phyloP scores from a whole-genome alignment of 768 basidiomycete genomes.

The Strobilomyces dryophilus region DNA sequence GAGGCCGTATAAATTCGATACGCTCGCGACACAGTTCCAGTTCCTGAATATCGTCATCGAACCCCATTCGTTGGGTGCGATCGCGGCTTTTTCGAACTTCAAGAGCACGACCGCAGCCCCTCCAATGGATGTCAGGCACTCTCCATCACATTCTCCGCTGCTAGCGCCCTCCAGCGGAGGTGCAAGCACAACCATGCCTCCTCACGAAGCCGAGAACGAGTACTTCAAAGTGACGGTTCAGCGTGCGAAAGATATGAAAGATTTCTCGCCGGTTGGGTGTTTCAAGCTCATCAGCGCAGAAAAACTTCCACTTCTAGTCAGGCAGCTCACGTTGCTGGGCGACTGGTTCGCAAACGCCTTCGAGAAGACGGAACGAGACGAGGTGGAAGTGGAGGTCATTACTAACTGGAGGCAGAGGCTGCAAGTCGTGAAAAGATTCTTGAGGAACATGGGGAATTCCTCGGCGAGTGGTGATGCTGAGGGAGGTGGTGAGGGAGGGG shows the following conservation, averaged over 20 bases:
- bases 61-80: slow-evolving; percentile 81
- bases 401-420: slow-evolving; percentile 87
- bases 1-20: slow-evolving; percentile 84
- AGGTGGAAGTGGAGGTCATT: slow-evolving; percentile 67
- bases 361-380: slow-evolving; percentile 67
- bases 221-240: slow-evolving; percentile 96
- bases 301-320: slow-evolving; percentile 79
- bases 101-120: slow-evolving; percentile 9
- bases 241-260: slow-evolving; percentile 84
- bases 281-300: slow-evolving; percentile 93
- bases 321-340: slow-evolving; percentile 81
- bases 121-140: slow-evolving; percentile 12
- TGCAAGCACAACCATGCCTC: slow-evolving; percentile 2
- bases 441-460: slow-evolving; percentile 22
- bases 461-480: slow-evolving; percentile 12
- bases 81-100: slow-evolving; percentile 79
- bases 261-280: slow-evolving; percentile 87
- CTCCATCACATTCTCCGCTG: slow-evolving; percentile 18
- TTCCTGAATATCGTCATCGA: slow-evolving; percentile 97
- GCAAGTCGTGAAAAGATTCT: slow-evolving; percentile 72
- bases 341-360: slow-evolving; percentile 92
- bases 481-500: slow-evolving; percentile 21
- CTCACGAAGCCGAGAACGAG: slow-evolving; percentile 76
- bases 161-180: slow-evolving; percentile 11
- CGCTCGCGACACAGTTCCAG: slow-evolving; percentile 89